Conservation (phyloP, 768 basidiomycete genomes). For the Panaeolus cyanescens region DNA sequence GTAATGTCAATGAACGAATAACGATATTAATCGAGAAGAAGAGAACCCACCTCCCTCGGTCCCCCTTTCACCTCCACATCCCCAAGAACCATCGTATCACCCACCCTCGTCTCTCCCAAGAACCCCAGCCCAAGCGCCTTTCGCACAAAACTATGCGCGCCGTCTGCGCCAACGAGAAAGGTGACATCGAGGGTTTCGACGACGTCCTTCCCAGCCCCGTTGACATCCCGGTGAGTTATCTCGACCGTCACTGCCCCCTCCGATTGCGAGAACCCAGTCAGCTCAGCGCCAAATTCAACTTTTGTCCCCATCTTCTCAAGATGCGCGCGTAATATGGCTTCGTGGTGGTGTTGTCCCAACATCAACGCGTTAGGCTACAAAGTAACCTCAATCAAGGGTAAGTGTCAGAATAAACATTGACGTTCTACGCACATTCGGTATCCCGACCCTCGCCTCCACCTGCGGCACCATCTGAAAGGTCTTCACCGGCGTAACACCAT, state of each 20-base stretch:
- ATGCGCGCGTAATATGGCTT: slow-evolving; percentile 33
- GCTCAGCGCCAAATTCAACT: slow-evolving; percentile 47
- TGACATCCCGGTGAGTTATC: slow-evolving; percentile 23
- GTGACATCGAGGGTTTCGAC: slow-evolving; percentile 28
- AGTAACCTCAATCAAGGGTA: not conserved
- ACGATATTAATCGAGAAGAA: not conserved
- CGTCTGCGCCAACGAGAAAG: slow-evolving; percentile 40
- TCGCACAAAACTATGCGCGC: slow-evolving; percentile 40
- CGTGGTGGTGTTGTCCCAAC: slow-evolving; percentile 34
- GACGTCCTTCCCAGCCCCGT: slow-evolving; percentile 24
- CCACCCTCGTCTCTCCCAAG: slow-evolving; percentile 35
- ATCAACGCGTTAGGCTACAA: slow-evolving; percentile 25
- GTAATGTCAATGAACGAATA: not conserved
- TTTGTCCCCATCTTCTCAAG: slow-evolving; percentile 30
- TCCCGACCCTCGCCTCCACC: slow-evolving; percentile 24
- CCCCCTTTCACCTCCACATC: slow-evolving; percentile 43
- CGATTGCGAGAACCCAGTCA: slow-evolving; percentile 40
- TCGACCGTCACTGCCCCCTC: slow-evolving; percentile 36
- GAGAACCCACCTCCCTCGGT: slow-evolving; percentile 29
- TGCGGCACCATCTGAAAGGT: slow-evolving; percentile 27
- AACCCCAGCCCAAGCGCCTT: slow-evolving; percentile 40
- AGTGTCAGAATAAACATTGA: not conserved
- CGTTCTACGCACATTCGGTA: slow-evolving; percentile 26
- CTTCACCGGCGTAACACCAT: slow-evolving; percentile 17
- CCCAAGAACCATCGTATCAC: slow-evolving; percentile 35